A percentile compares a stretch with the other conserved stretches of the same genome.
These are phyloP conservation scores for Quercus rubra DNA, from an alignment of 306 rosid genomes.

Conservation along the genomic window DNA sequence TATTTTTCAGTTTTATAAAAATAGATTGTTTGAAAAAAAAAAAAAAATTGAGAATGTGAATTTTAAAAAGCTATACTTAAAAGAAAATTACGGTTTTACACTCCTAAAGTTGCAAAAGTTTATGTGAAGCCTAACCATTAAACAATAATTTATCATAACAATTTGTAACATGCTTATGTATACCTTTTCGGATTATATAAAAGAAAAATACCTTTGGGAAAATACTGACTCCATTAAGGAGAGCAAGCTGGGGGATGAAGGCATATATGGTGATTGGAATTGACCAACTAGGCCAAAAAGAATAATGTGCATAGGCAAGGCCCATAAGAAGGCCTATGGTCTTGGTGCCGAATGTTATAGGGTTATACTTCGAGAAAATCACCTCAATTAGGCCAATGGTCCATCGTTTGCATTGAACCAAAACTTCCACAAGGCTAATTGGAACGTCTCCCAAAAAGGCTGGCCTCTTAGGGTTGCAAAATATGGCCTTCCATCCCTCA, in stretches of 20 bases:
- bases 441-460: constrained; percentile 40
- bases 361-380: constrained; percentile 25
- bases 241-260: constrained; percentile 46
- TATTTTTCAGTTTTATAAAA: too few relatives aligned
- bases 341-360: constrained; percentile 22
- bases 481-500: constrained; percentile 37
- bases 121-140: too few relatives aligned
- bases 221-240: constrained; percentile 29
- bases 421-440: constrained; percentile 24
- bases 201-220: constrained; percentile 24
- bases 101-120: too few relatives aligned
- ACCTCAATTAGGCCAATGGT: constrained; percentile 31
- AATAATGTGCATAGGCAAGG: constrained; percentile 24
- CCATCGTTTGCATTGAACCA: constrained; percentile 40
- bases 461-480: constrained; percentile 37
- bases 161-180: too few relatives aligned
- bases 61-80: too few relatives aligned
- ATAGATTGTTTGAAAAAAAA: too few relatives aligned
- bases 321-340: constrained; percentile 31
- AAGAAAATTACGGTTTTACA: too few relatives aligned
- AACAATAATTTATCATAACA: too few relatives aligned
- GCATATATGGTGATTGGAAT: constrained; percentile 33
- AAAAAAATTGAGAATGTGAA: too few relatives aligned
- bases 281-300: constrained; percentile 23
- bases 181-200: too few relatives aligned